Conservation (phyloP, 2,329 filamentous ascomycete species). For the Pseudofabraea citricarpa region DNA sequence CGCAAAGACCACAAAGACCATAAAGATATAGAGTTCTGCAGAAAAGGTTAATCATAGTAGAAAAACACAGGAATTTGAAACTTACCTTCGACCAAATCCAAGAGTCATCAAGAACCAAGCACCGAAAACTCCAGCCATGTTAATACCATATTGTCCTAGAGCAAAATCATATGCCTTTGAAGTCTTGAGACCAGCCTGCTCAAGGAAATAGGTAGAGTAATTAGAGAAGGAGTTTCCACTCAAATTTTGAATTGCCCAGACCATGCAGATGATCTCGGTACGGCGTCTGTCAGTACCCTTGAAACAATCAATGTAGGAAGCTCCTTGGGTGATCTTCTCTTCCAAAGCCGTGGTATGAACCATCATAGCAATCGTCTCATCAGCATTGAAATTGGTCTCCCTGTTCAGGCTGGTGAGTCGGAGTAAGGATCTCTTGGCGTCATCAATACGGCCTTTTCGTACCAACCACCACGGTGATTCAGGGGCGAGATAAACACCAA, state of each 20-base stretch:
- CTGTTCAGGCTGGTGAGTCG: conserved; percentile 30
- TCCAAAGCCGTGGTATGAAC: conserved; percentile 54
- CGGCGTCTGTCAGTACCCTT: conserved; percentile 43
- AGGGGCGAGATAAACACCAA: conserved; percentile 41
- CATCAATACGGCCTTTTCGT: conserved; percentile 37
- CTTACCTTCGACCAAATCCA: conserved; percentile 40
- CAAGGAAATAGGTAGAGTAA: conserved; percentile 59
- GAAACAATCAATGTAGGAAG: conserved; percentile 47
- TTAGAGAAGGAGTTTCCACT: conserved; percentile 60
- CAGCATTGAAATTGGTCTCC: conserved; percentile 38
- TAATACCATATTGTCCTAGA: conserved; percentile 43
- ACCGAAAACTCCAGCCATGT: conserved; percentile 47
- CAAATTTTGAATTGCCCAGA: conserved; percentile 61
- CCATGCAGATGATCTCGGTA: conserved; percentile 53
- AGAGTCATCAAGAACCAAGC: conserved; percentile 44
- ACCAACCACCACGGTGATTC: conserved; percentile 43
- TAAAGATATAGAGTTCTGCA: conserved; percentile 43
- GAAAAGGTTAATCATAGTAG: no score
- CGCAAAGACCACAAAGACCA: conserved; percentile 37
- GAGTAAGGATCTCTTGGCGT: conserved; percentile 35
- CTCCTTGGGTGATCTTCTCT: conserved; percentile 37
- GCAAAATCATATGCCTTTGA: conserved; percentile 49
- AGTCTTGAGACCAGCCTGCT: conserved; percentile 47
- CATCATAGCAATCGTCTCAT: conserved; percentile 49
- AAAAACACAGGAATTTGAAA: no score